These are phyloP conservation scores for Saprolegnia diclina DNA, from an alignment of 352 stramenopile species.

Conservation along the genomic window DNA sequence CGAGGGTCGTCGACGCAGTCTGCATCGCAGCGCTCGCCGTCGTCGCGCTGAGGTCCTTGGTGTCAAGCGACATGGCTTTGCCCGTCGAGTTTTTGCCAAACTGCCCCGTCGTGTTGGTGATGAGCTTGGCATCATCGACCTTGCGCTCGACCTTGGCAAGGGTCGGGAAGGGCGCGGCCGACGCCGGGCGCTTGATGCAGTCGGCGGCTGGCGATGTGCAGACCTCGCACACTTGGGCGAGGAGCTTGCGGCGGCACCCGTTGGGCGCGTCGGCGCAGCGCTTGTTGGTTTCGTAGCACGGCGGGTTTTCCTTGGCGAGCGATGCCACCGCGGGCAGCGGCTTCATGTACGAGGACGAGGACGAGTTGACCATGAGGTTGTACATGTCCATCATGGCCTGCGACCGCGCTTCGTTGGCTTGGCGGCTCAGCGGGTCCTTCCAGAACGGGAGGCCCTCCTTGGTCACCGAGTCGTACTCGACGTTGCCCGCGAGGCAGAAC, in stretches of 20 bases:
- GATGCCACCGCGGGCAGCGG: constrained; percentile 39
- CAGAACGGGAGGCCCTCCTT: constrained; percentile 51
- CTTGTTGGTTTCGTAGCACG: constrained; percentile 62
- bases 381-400: constrained; percentile 48
- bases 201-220: constrained; percentile 36
- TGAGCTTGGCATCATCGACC: not conserved
- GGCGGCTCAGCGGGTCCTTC: constrained; percentile 41
- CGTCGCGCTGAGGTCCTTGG: not conserved
- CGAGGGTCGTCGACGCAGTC: not conserved
- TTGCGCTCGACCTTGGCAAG: constrained; percentile 22
- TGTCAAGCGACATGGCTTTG: not conserved
- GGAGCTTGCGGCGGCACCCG: constrained; percentile 53
- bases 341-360: constrained; percentile 36
- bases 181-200: constrained; percentile 15
- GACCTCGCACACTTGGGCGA: constrained; percentile 55
- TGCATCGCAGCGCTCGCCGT: not conserved
- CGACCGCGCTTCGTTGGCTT: constrained; percentile 42
- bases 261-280: constrained; percentile 38
- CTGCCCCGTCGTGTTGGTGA: constrained; percentile 15
- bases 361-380: constrained; percentile 37
- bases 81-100: constrained; percentile 23
- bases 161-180: constrained; percentile 1
- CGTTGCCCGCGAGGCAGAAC: constrained; percentile 42
- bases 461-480: constrained; percentile 48
- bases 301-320: constrained; percentile 46